Percentiles rank a stretch among this genome's conserved stretches.
These are phyloP conservation scores for Luvunga scandens DNA, from an alignment of 345 rosid species.

Conservation along the genomic window DNA sequence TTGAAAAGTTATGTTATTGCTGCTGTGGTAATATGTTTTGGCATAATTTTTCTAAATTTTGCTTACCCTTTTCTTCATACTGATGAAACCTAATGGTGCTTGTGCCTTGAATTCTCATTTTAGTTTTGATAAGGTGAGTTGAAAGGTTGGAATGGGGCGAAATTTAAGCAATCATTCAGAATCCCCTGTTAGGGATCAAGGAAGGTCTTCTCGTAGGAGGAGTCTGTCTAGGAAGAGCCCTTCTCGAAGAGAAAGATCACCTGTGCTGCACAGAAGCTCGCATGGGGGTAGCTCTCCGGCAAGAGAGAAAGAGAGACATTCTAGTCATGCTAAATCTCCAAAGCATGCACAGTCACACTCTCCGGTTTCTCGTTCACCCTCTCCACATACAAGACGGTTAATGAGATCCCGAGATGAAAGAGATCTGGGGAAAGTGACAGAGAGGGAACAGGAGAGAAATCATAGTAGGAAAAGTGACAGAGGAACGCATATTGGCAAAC, in stretches of 20 bases:
- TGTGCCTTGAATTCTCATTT: constrained; percentile 5
- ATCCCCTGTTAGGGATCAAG: constrained; percentile 44
- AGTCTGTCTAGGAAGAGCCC: constrained; percentile 25
- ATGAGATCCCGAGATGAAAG: constrained; percentile 54
- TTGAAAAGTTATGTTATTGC: background rate
- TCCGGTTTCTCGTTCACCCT: constrained; percentile 58
- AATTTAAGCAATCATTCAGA: constrained; percentile 29
- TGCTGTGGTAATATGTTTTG: background rate
- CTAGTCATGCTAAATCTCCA: constrained; percentile 38
- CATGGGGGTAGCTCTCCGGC: constrained; percentile 39
- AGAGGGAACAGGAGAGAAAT: constrained; percentile 44
- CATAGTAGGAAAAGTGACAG: constrained; percentile 43
- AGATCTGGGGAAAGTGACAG: constrained; percentile 42
- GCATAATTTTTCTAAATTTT: background rate
- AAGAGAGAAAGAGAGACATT: constrained; percentile 37
- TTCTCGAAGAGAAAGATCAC: constrained; percentile 39
- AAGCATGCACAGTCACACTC: constrained; percentile 20
- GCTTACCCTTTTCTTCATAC: background rate
- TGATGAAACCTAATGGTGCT: background rate
- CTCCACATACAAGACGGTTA: constrained; percentile 67
- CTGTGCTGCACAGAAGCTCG: constrained; percentile 39
- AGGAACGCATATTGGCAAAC: constrained; percentile 31
- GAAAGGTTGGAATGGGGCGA: constrained; percentile 42
- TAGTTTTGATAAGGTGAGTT: constrained; percentile 5
- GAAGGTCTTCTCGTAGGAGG: constrained; percentile 23